Evolutionary conservation across 768 basidiomycete species (phyloP), one percentile per base, ranked within the genome.

Genomic region (Mycena alexandri): DNA sequence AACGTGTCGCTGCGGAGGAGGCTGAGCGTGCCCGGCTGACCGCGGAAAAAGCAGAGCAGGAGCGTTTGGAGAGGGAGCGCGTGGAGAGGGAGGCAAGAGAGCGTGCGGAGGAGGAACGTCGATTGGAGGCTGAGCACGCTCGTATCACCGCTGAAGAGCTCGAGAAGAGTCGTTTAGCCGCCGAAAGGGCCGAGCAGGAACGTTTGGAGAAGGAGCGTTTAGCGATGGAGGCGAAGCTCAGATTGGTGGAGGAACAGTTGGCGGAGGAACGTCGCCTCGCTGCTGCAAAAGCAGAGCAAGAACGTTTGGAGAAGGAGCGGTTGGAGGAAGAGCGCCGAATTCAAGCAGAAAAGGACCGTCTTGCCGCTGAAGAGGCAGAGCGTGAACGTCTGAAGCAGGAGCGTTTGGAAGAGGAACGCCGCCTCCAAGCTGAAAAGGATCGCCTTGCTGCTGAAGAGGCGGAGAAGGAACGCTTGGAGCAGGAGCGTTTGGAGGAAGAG

Each of bases 211-310:
- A 53, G n/a, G 65, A 54, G 46, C 59, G 29, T 48, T 29, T 55
- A 19, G 59, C 22, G 22, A 60, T 66, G 58, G 61, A 63, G 52
- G 52, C 48, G 17, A 68, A 57, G 57, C 61, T 63, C 38, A 47
- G 21, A n/a, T 25, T 64, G 38, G 67, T 51, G 7, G 62, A 63
- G 46, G 61, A 63, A 34, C 65, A 61, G 36, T 34, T 66, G 24
- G 65, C 65, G 8, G 53, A 61, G 34, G 65, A 66, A 14, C 65
- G 65, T 48, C 57, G 65, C 19, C 29, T 65, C 13, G 50, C 54
- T 34, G 67, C 70, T 6, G 67, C 68, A 59, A 60, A 68, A 29
- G 61, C 61, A 14, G 71, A 70, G 42, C 42, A 72, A 25, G 71
- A 65, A 21, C 57, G 46, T 9, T 16, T 62, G 22, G 44, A 61